phyloP scores from a whole-genome alignment of 2,329 filamentous ascomycete genomes.

The Penicillium sp. region DNA sequence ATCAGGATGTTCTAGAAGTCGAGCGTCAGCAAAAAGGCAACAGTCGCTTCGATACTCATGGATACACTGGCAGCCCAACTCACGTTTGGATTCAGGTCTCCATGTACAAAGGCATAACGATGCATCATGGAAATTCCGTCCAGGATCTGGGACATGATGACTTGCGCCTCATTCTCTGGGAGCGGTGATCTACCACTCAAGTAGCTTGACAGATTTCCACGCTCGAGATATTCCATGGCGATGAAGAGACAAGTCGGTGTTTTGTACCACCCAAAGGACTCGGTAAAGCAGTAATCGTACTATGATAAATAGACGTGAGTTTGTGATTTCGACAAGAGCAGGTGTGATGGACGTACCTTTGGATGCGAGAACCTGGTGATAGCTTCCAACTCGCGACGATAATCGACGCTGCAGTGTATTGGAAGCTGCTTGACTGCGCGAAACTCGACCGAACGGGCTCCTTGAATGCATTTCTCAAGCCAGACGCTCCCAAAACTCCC shows the following conservation, averaged over 20 bases:
- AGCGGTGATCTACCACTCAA: neutral
- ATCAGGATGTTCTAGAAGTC: neutral
- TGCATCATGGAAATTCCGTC: conserved; percentile 8
- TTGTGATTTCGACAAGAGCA: neutral
- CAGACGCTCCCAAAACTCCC: neutral
- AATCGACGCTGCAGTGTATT: neutral
- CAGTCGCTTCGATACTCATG: no score
- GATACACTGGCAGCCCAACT: neutral
- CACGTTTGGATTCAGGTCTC: conserved; percentile 3
- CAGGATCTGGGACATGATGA: conserved; percentile 4
- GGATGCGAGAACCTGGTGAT: neutral
- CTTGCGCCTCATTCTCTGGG: neutral
- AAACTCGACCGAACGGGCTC: neutral
- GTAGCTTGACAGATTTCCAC: conserved; percentile 2
- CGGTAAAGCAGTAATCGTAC: neutral
- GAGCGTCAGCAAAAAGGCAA: neutral
- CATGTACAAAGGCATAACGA: conserved; percentile 8
- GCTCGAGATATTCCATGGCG: conserved; percentile 12
- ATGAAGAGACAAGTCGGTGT: neutral
- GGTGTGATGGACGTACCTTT: neutral
- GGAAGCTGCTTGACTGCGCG: neutral
- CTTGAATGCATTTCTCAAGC: neutral
- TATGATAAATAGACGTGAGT: neutral
- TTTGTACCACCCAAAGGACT: conserved; percentile 16
- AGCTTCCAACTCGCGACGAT: neutral